phyloP scores from a whole-genome alignment of 2,329 filamentous ascomycete genomes.

The Nothophaeocryptopus gaeumannii region DNA sequence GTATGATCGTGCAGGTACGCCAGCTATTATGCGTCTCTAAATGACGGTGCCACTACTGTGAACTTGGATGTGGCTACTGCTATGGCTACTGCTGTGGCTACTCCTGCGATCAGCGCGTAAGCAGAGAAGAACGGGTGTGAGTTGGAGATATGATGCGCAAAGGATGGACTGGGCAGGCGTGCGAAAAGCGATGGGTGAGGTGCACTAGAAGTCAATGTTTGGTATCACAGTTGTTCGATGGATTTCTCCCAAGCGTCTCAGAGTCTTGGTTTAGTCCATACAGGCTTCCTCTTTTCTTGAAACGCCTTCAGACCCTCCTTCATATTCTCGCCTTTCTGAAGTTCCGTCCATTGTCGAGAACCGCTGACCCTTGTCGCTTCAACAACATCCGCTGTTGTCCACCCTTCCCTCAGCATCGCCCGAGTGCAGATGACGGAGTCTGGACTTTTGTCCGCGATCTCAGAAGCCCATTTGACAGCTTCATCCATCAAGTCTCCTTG shows the following conservation, averaged over 20 bases:
- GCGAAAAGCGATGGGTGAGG: too few species aligned
- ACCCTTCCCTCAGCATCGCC: conserved; percentile 34
- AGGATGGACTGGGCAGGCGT: too few species aligned
- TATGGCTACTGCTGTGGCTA: too few species aligned
- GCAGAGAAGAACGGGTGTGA: too few species aligned
- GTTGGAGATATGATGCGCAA: too few species aligned
- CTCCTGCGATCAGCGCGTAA: too few species aligned
- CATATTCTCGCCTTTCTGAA: conserved; percentile 46
- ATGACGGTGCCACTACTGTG: too few species aligned
- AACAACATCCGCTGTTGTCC: conserved; percentile 39
- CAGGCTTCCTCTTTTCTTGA: conserved; percentile 45
- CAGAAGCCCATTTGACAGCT: conserved; percentile 32
- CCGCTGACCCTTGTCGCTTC: conserved; percentile 37
- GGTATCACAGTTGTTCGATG: too few species aligned
- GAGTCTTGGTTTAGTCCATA: conserved; percentile 47
- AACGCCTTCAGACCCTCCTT: conserved; percentile 50
- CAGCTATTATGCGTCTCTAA: too few species aligned
- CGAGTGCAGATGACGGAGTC: conserved; percentile 39
- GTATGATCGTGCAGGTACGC: too few species aligned
- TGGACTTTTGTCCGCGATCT: conserved; percentile 32
- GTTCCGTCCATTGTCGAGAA: conserved; percentile 38
- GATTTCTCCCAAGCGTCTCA: conserved; percentile 22
- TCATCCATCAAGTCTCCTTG: conserved; percentile 25
- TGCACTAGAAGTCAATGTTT: too few species aligned
- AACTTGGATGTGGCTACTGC: too few species aligned